Conservation (phyloP, 2,329 filamentous ascomycete genomes). For the Cladophialophora psammophila region DNA sequence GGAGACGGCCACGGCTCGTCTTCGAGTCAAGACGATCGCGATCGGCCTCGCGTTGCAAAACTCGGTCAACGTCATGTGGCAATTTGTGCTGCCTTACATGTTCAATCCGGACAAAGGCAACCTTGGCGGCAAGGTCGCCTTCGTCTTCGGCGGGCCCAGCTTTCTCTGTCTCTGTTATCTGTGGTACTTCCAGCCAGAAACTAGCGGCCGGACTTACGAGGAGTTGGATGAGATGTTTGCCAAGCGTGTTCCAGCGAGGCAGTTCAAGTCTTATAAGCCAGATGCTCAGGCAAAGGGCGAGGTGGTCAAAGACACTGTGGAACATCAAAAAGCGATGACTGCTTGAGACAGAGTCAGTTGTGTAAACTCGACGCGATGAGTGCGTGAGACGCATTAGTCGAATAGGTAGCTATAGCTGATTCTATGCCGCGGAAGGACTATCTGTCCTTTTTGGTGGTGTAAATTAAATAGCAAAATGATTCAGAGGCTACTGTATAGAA, state of each 20-base stretch:
- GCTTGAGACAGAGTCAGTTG: neutral
- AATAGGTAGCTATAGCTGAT: neutral
- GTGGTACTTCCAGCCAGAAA: conserved; percentile 48
- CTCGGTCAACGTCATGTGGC: conserved; percentile 44
- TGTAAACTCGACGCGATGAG: no score
- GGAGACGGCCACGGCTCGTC: conserved; percentile 49
- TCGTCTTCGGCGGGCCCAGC: conserved; percentile 50
- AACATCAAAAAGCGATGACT: neutral
- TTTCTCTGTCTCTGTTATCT: conserved; percentile 34
- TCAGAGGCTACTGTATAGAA: neutral
- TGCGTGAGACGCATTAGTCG: no score
- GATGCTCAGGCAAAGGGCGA: neutral
- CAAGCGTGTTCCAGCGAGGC: conserved; percentile 35
- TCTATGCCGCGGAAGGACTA: neutral
- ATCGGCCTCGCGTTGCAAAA: conserved; percentile 14
- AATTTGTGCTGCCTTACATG: conserved; percentile 49
- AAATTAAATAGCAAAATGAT: neutral
- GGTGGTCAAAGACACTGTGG: neutral
- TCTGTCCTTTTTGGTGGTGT: neutral
- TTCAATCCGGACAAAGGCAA: conserved; percentile 49
- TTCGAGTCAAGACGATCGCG: conserved; percentile 48
- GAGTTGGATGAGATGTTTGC: conserved; percentile 45
- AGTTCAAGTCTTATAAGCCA: conserved; percentile 38
- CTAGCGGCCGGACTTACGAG: conserved; percentile 40
- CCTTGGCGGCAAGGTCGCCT: conserved; percentile 48